Conservation (phyloP, 2,329 filamentous ascomycete genomes). For the Monosporascus sp. region DNA sequence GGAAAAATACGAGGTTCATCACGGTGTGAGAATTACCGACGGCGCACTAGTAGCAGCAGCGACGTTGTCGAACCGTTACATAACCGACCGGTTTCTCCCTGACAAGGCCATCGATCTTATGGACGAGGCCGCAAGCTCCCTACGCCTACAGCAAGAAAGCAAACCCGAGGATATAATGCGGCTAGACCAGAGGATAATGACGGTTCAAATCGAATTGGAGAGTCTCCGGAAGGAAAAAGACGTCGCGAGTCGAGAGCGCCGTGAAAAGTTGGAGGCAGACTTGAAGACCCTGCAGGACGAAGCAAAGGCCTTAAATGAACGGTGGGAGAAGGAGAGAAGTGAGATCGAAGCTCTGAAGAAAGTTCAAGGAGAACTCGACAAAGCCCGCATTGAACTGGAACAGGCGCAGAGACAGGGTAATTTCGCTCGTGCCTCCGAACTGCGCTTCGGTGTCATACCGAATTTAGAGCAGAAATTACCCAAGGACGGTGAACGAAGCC, state of each 20-base stretch:
- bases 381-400: constrained; percentile 77
- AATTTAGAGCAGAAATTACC: constrained; percentile 73
- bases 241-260: constrained; percentile 77
- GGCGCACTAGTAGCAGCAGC: constrained; percentile 87
- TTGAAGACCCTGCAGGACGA: constrained; percentile 74
- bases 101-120: constrained; percentile 97
- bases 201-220: constrained; percentile 93
- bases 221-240: constrained; percentile 93
- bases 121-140: constrained; percentile 86
- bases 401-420: constrained; percentile 82
- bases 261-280: constrained; percentile 76
- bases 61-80: constrained; percentile 89
- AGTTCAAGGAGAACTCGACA: constrained; percentile 82
- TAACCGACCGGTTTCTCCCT: constrained; percentile 90
- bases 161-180: constrained; percentile 93
- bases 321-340: constrained; percentile 84
- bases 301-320: constrained; percentile 65
- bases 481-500: constrained; percentile 54
- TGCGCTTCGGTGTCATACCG: constrained; percentile 85
- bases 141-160: constrained; percentile 90
- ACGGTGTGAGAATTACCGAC: constrained; percentile 92
- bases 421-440: constrained; percentile 83
- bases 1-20: constrained; percentile 94
- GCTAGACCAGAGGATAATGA: constrained; percentile 92
- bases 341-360: constrained; percentile 86